Percentiles rank a stretch among this genome's conserved stretches.
These are phyloP conservation scores for Pseudogymnoascus verrucosus DNA, from an alignment of 2,329 filamentous ascomycete species.

Conservation along the genomic window DNA sequence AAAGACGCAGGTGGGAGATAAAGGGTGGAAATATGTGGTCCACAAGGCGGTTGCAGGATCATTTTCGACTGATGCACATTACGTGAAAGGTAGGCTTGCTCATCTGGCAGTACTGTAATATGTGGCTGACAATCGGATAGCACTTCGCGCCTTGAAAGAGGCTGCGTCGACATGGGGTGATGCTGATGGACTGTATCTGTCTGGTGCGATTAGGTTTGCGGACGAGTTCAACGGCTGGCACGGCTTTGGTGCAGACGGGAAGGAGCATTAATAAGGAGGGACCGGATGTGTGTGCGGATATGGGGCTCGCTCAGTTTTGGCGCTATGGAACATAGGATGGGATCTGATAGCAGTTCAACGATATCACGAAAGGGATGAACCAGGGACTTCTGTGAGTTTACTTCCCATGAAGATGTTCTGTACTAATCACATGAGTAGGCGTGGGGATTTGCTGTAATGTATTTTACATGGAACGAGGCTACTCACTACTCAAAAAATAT, in stretches of 20 bases:
- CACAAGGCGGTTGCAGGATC: slow-evolving; percentile 61
- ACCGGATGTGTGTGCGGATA: neutral
- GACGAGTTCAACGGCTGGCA: slow-evolving; percentile 67
- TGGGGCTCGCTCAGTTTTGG: neutral
- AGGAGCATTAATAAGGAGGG: neutral
- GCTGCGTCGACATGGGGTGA: slow-evolving; percentile 69
- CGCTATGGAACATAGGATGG: neutral
- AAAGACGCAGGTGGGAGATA: slow-evolving; percentile 27
- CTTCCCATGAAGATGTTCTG: neutral
- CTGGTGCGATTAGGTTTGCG: slow-evolving; percentile 62
- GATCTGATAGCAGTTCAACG: neutral
- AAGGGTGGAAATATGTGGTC: slow-evolving; percentile 70
- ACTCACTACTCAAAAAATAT: neutral
- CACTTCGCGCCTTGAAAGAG: slow-evolving; percentile 65
- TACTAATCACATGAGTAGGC: neutral
- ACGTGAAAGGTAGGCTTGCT: slow-evolving; percentile 60
- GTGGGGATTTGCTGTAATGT: neutral
- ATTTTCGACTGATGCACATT: slow-evolving; percentile 69
- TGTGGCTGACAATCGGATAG: slow-evolving; percentile 31
- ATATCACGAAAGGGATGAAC: neutral
- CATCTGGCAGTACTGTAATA: neutral
- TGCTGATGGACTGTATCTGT: slow-evolving; percentile 55
- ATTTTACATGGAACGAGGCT: neutral
- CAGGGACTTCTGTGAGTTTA: neutral
- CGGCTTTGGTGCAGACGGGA: slow-evolving; percentile 15